Evolutionary conservation across 306 rosid species (phyloP).

Genomic region (Vigna reflexopilosa): DNA sequence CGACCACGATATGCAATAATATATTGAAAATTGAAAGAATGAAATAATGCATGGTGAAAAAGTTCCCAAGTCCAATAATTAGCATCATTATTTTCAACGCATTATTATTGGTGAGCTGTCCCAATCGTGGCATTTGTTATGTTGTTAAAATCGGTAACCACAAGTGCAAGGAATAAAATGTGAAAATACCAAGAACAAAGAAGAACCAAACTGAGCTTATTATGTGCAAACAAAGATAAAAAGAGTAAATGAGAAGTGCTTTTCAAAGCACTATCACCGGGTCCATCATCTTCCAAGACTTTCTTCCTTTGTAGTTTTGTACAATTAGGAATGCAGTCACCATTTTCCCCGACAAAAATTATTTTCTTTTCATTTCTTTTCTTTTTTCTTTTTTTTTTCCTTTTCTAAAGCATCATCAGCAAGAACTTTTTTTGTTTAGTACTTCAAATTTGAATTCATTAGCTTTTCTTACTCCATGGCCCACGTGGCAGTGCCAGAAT

Average conservation of each 20-base stretch:
- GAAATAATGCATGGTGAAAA: conserved; percentile 37
- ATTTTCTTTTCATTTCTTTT: neutral
- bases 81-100: conserved; percentile 39
- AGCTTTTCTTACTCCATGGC: conserved; percentile 20
- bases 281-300: conserved; percentile 36
- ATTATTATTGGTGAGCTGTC: conserved; percentile 31
- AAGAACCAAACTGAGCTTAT: conserved; percentile 42
- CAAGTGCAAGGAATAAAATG: conserved; percentile 19
- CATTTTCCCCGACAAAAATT: conserved; percentile 12
- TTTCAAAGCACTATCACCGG: conserved; percentile 24
- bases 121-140: conserved; percentile 26
- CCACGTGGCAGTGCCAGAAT: conserved; percentile 19
- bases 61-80: conserved; percentile 38
- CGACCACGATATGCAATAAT: neutral
- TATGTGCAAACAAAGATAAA: conserved; percentile 42
- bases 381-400: neutral
- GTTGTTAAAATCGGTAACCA: conserved; percentile 26
- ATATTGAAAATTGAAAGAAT: neutral
- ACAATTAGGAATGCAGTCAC: conserved; percentile 33
- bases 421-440: conserved; percentile 16
- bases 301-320: conserved; percentile 33
- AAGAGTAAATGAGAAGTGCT: conserved; percentile 25
- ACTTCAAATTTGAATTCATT: conserved; percentile 18
- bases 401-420: conserved; percentile 32
- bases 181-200: conserved; percentile 3